Conservation (phyloP, 2,329 filamentous ascomycete genomes). For the Capronia coronata region DNA sequence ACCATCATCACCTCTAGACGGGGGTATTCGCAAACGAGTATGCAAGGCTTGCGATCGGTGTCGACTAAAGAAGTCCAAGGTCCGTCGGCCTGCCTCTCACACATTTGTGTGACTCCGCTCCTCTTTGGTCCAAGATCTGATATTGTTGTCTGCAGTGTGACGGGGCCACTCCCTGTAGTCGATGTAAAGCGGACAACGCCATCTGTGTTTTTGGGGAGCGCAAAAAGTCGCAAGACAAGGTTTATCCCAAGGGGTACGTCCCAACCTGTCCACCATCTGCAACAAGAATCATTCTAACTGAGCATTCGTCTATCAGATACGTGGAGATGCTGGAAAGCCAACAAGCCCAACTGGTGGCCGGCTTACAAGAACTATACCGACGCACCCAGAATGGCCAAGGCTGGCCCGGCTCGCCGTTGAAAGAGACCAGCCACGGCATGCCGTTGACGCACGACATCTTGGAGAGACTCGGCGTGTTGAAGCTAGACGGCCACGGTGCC, state of each 20-base stretch:
- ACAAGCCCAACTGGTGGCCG: slow-evolving; percentile 55
- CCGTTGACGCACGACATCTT: slow-evolving; percentile 60
- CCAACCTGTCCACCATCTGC: neutral
- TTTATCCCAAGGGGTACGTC: slow-evolving; percentile 60
- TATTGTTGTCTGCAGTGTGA: slow-evolving; percentile 49
- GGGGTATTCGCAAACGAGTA: slow-evolving; percentile 50
- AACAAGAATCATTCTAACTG: neutral
- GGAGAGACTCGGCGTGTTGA: slow-evolving; percentile 52
- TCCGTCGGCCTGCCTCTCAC: slow-evolving; percentile 35
- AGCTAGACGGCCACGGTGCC: slow-evolving; percentile 43
- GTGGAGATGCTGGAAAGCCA: slow-evolving; percentile 63
- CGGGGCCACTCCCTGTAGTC: slow-evolving; percentile 54
- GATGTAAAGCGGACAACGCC: slow-evolving; percentile 58
- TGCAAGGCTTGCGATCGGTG: slow-evolving; percentile 63
- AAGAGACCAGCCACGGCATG: slow-evolving; percentile 47
- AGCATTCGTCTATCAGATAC: slow-evolving; percentile 40
- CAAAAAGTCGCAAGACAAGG: slow-evolving; percentile 61
- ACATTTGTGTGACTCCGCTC: neutral
- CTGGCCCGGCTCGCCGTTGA: slow-evolving; percentile 51
- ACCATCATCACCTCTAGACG: slow-evolving; percentile 27
- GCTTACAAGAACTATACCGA: slow-evolving; percentile 55
- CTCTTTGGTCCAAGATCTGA: neutral
- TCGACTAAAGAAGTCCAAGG: slow-evolving; percentile 61
- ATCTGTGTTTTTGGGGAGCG: slow-evolving; percentile 60
- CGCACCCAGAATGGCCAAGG: slow-evolving; percentile 46